Conservation (phyloP, 345 rosid genomes). For the Eutrema japonicum region DNA sequence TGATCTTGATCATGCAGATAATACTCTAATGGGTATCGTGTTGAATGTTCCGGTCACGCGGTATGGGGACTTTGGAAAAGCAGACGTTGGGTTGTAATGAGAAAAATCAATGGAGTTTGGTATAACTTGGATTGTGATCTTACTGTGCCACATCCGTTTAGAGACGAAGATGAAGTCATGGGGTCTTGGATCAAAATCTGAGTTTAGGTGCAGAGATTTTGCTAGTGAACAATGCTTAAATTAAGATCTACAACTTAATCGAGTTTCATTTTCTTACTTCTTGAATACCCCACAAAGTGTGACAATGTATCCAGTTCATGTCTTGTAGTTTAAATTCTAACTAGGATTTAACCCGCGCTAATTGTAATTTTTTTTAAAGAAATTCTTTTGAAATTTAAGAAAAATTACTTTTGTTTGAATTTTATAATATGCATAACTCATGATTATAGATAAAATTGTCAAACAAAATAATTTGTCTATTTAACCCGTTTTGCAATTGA, state of each 20-base stretch:
- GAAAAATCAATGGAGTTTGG: slow-evolving; percentile 78
- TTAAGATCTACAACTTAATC: slow-evolving; percentile 12
- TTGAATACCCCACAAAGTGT: neutral
- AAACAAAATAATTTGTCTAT: too few relatives aligned
- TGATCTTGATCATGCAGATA: slow-evolving; percentile 17
- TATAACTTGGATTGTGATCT: slow-evolving; percentile 93
- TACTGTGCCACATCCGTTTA: slow-evolving; percentile 49
- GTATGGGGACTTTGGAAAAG: slow-evolving; percentile 83
- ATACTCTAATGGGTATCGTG: slow-evolving; percentile 66
- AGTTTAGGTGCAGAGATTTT: slow-evolving; percentile 66
- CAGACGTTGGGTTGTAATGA: slow-evolving; percentile 87
- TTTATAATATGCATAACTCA: too few relatives aligned
- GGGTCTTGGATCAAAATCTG: slow-evolving; percentile 61
- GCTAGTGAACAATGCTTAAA: slow-evolving; percentile 60
- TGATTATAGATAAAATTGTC: too few relatives aligned
- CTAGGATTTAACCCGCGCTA: too few relatives aligned
- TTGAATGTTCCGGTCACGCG: slow-evolving; percentile 71
- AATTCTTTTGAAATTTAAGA: too few relatives aligned
- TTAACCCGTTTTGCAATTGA: too few relatives aligned
- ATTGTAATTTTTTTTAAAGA: too few relatives aligned
- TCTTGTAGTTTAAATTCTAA: neutral
- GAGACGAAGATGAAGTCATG: slow-evolving; percentile 52
- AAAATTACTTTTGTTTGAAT: too few relatives aligned
- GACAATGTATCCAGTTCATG: neutral
- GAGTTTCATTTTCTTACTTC: slow-evolving; percentile 39